These are phyloP conservation scores for Zygoascus tannicola DNA, from an alignment of 805 yeast genomes.

Conservation along the genomic window DNA sequence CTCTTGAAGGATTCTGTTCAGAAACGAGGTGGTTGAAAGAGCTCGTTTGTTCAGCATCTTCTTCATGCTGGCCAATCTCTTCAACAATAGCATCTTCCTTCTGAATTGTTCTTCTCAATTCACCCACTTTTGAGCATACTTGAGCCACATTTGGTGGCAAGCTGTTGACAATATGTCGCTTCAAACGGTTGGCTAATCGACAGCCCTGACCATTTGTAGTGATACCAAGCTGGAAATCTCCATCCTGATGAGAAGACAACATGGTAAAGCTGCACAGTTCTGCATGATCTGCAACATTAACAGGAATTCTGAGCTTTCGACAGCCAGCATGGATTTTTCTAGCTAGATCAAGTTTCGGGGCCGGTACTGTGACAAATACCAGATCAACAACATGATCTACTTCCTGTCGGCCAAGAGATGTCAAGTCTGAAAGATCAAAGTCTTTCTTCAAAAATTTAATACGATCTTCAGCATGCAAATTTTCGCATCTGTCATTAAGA, in stretches of 20 bases:
- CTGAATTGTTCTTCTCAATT: conserved; percentile 44
- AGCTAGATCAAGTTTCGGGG: conserved; percentile 1
- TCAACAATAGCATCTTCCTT: conserved; percentile 31
- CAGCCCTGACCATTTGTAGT: conserved; percentile 88
- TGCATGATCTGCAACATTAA: conserved; percentile 69
- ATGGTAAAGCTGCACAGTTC: conserved; percentile 67
- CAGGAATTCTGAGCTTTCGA: conserved; percentile 59
- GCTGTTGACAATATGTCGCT: conserved; percentile 53
- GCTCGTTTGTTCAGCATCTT: conserved; percentile 55
- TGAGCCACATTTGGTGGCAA: conserved; percentile 64
- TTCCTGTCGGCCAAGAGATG: conserved; percentile 48
- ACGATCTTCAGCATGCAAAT: conserved; percentile 1
- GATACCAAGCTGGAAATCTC: conserved; percentile 71
- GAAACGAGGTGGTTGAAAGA: conserved; percentile 44
- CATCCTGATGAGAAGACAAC: conserved; percentile 60
- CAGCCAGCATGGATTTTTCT: conserved; percentile 35
- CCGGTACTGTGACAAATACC: conserved; percentile 47
- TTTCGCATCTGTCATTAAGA: not conserved
- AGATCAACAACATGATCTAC: conserved; percentile 63
- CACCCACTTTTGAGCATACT: conserved; percentile 61
- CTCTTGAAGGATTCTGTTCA: conserved; percentile 29
- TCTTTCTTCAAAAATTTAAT: conserved; percentile 27
- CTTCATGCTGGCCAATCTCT: conserved; percentile 36
- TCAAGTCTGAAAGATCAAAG: conserved; percentile 39
- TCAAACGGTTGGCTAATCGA: conserved; percentile 69